phyloP scores from a whole-genome alignment of 495 filamentous ascomycete species.

The Lophiotrema nucula region DNA sequence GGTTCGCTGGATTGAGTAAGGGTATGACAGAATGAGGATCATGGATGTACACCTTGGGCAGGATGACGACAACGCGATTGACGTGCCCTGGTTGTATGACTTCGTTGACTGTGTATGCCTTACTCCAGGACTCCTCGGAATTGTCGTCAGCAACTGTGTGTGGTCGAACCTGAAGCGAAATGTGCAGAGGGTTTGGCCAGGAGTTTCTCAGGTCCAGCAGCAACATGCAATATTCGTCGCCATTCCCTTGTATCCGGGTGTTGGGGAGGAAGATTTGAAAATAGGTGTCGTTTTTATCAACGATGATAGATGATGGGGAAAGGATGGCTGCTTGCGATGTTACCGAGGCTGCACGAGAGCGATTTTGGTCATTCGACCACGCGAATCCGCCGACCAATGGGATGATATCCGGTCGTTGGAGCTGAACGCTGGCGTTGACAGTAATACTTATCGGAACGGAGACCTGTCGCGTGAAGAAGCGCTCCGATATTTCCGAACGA shows the following conservation, averaged over 20 bases:
- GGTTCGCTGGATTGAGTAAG: slow-evolving; percentile 68
- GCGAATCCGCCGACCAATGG: slow-evolving; percentile 63
- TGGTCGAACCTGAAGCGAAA: slow-evolving; percentile 52
- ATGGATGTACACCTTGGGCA: slow-evolving; percentile 72
- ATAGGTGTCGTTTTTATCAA: slow-evolving; percentile 24
- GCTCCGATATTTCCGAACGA: slow-evolving; percentile 60
- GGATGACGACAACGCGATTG: slow-evolving; percentile 70
- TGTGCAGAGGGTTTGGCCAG: slow-evolving; percentile 72
- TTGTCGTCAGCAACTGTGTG: not conserved
- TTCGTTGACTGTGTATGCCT: slow-evolving; percentile 52
- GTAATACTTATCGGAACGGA: slow-evolving; percentile 81
- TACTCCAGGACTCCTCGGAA: slow-evolving; percentile 13
- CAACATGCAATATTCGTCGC: slow-evolving; percentile 71
- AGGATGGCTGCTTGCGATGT: not conserved
- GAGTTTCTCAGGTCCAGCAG: slow-evolving; percentile 83
- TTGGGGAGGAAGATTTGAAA: slow-evolving; percentile 28
- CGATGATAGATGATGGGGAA: slow-evolving; percentile 1
- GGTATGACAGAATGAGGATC: slow-evolving; percentile 78
- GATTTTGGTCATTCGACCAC: slow-evolving; percentile 45
- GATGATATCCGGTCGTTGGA: slow-evolving; percentile 73
- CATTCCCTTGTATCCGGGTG: slow-evolving; percentile 18
- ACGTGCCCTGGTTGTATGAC: slow-evolving; percentile 76
- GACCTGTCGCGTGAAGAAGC: slow-evolving; percentile 82
- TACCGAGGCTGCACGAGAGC: not conserved
- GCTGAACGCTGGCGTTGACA: slow-evolving; percentile 84